Percentiles rank a stretch among this genome's conserved stretches.
Conservation (phyloP, 1,284 basidiomycete genomes). For the Inonotus obliquus region DNA sequence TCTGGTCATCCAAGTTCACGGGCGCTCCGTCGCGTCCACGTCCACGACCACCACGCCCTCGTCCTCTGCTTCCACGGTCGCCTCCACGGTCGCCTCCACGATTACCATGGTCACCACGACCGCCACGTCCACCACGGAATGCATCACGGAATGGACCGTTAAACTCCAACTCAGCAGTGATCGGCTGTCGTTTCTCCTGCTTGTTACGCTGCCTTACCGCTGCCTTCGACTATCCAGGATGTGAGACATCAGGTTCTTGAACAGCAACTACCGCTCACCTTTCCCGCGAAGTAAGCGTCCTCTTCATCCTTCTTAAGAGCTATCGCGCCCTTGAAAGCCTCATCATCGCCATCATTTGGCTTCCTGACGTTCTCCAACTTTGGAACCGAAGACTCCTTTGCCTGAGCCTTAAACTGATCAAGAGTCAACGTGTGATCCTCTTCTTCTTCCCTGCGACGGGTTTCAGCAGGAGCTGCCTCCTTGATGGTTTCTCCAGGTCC, state of each 20-base stretch:
- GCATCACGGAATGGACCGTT: slow-evolving; percentile 52
- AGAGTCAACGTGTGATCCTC: slow-evolving; percentile 90
- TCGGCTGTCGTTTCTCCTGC: slow-evolving; percentile 69
- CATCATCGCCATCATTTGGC: slow-evolving; percentile 63
- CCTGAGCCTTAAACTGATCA: slow-evolving; percentile 77
- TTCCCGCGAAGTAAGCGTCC: slow-evolving; percentile 68
- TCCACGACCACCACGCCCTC: slow-evolving; percentile 27
- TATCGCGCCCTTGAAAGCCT: slow-evolving; percentile 60
- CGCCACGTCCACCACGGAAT: slow-evolving; percentile 29
- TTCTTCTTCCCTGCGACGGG: slow-evolving; percentile 62
- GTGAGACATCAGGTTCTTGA: neutral
- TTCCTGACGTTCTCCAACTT: slow-evolving; percentile 65
- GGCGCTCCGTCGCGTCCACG: slow-evolving; percentile 22
- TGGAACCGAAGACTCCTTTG: slow-evolving; percentile 57
- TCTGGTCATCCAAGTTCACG: slow-evolving; percentile 72
- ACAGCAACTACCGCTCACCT: slow-evolving; percentile 40
- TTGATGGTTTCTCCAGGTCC: slow-evolving; percentile 32
- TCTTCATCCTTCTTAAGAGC: slow-evolving; percentile 57
- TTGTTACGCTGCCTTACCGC: slow-evolving; percentile 62
- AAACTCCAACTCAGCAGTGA: slow-evolving; percentile 59
- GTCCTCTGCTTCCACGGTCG: slow-evolving; percentile 31
- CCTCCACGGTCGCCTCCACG: slow-evolving; percentile 41
- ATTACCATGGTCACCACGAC: slow-evolving; percentile 35
- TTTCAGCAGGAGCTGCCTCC: slow-evolving; percentile 32
- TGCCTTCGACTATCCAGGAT: slow-evolving; percentile 45